A percentile compares a stretch with the other conserved stretches of the same genome.
Conservation (phyloP, 108 stramenopile genomes). For the Cyclostephanos invisitatus region DNA sequence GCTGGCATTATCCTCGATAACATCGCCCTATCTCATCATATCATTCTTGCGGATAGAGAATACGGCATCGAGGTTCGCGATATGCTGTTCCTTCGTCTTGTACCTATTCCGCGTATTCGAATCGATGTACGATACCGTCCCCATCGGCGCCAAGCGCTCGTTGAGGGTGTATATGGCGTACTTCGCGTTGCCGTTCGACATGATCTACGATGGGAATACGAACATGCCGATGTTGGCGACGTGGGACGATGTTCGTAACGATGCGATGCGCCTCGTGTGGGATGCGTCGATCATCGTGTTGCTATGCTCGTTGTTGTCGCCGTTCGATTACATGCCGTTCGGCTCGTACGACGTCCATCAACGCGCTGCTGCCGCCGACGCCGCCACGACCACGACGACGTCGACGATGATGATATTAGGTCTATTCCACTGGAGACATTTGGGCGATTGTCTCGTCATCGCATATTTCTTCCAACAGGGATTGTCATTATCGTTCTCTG, state of each 20-base stretch:
- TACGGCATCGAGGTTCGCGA: slow-evolving; percentile 33
- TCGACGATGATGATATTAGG: too few species aligned
- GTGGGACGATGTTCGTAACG: slow-evolving; percentile 6
- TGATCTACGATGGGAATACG: slow-evolving; percentile 17
- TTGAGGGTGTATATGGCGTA: slow-evolving; percentile 18
- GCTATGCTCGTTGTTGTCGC: slow-evolving; percentile 27
- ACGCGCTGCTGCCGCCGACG: slow-evolving; percentile 1
- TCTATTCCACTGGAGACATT: slow-evolving; percentile 8
- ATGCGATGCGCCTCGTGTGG: not conserved
- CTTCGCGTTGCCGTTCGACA: slow-evolving; percentile 26
- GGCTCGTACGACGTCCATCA: slow-evolving; percentile 23
- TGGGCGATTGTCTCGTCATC: slow-evolving; percentile 34
- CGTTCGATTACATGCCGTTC: slow-evolving; percentile 33
- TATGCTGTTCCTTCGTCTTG: slow-evolving; percentile 31
- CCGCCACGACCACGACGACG: too few species aligned
- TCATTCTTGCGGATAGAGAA: slow-evolving; percentile 11
- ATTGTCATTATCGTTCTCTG: slow-evolving; percentile 18
- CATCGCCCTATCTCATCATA: slow-evolving; percentile 23
- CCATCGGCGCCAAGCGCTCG: slow-evolving; percentile 12
- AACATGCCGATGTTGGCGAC: slow-evolving; percentile 4
- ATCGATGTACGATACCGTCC: slow-evolving; percentile 24
- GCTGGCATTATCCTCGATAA: slow-evolving; percentile 1
- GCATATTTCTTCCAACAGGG: slow-evolving; percentile 39
- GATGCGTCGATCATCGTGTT: not conserved
- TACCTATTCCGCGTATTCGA: slow-evolving; percentile 33